Conservation (phyloP, 2,329 filamentous ascomycete species). For the Acarospora socialis region DNA sequence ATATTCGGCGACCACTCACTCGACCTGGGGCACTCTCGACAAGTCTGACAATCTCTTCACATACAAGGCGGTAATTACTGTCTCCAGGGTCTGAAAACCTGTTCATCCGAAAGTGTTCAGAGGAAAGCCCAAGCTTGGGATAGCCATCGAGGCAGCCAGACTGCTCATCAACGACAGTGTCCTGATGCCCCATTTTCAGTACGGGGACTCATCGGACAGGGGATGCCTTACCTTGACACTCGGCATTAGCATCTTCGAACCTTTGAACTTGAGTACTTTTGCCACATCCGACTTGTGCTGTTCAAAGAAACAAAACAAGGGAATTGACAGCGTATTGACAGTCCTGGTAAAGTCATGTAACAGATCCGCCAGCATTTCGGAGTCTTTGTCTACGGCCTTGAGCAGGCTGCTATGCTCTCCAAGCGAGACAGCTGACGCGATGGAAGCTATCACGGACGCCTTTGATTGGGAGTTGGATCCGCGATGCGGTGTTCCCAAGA, state of each 20-base stretch:
- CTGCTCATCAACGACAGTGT: slow-evolving; percentile 1
- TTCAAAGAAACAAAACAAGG: slow-evolving; percentile 2
- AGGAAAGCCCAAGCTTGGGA: neutral
- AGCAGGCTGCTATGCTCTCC: neutral
- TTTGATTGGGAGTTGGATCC: slow-evolving; percentile 1
- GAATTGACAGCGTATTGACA: slow-evolving; percentile 1
- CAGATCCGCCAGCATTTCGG: neutral
- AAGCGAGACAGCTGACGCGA: neutral
- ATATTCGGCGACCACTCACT: too few species aligned
- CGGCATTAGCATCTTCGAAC: neutral
- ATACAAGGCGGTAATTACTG: slow-evolving; percentile 2
- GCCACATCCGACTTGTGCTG: slow-evolving; percentile 3
- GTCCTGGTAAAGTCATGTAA: slow-evolving; percentile 1
- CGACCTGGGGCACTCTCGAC: too few species aligned
- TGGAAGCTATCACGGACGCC: neutral
- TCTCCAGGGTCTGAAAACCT: slow-evolving; percentile 1
- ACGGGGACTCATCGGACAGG: too few species aligned
- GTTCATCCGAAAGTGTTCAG: slow-evolving; percentile 3
- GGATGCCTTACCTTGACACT: too few species aligned
- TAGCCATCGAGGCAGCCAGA: slow-evolving; percentile 1
- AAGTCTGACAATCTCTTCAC: too few species aligned
- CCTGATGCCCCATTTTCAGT: too few species aligned
- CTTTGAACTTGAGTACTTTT: neutral
- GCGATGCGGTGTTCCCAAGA: too few species aligned
- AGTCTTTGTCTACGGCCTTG: slow-evolving; percentile 1